Percentiles rank a stretch among this genome's conserved stretches.
These are phyloP conservation scores for Magnaporthiopsis incrustans DNA, from an alignment of 2,329 filamentous ascomycete genomes.

Conservation along the genomic window DNA sequence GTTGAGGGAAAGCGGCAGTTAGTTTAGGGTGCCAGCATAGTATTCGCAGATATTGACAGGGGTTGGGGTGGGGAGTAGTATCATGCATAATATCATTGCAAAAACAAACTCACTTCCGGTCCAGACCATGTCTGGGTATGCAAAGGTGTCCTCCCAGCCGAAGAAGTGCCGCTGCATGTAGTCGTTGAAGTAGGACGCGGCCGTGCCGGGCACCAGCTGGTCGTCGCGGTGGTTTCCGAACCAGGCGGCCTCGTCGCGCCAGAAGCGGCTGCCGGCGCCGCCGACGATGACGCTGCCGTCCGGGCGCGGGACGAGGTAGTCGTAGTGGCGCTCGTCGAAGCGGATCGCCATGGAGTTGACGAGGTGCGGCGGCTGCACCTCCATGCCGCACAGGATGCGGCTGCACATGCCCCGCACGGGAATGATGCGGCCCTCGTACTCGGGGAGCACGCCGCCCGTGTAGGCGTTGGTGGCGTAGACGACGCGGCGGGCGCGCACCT, in stretches of 20 bases:
- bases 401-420: constrained; percentile 12
- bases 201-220: constrained; percentile 29
- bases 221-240: constrained; percentile 37
- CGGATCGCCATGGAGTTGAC: constrained; percentile 18
- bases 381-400: constrained; percentile 5
- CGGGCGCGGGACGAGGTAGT: constrained; percentile 34
- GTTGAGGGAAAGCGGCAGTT: constrained; percentile 6
- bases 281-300: constrained; percentile 36
- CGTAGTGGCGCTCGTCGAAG: constrained; percentile 14
- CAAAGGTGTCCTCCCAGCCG: constrained; percentile 38
- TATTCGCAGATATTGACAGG: too few species aligned
- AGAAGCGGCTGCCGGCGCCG: constrained; percentile 23
- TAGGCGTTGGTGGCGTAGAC: constrained; percentile 23
- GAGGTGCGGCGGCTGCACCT: constrained; percentile 1
- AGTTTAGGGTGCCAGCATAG: not conserved
- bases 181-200: constrained; percentile 34
- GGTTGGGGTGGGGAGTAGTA: too few species aligned
- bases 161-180: constrained; percentile 40
- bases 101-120: constrained; percentile 19
- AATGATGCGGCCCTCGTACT: constrained; percentile 13
- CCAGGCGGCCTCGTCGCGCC: constrained; percentile 29
- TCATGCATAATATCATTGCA: not conserved
- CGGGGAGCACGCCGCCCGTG: constrained; percentile 16
- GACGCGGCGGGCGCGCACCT: constrained; percentile 14
- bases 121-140: constrained; percentile 25